Evolutionary conservation across 106 monocot species (phyloP).

Genomic region (Phalaenopsis equestris): DNA sequence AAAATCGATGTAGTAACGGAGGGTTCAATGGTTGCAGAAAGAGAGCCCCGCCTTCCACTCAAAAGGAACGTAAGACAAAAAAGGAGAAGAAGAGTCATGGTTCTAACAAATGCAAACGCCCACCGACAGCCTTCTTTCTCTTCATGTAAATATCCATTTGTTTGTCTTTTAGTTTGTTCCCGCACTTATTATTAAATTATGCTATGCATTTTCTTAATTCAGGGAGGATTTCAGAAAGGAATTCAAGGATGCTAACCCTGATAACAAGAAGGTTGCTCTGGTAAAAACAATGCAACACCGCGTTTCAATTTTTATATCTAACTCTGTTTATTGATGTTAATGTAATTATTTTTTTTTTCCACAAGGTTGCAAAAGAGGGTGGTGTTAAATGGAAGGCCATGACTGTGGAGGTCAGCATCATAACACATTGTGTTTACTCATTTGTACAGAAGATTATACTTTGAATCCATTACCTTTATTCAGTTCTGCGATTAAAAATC

Average conservation of each 20-base stretch:
- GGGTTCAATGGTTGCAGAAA: conserved; percentile 27
- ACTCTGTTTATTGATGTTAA: neutral
- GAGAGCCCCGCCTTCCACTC: conserved; percentile 23
- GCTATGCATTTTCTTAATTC: neutral
- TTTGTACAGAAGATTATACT: neutral
- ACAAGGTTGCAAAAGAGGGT: conserved; percentile 69
- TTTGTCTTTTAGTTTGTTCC: neutral
- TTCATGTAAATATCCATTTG: conserved; percentile 40
- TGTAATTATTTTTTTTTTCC: neutral
- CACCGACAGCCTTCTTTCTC: conserved; percentile 77
- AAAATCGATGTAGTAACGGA: neutral
- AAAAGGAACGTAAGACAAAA: conserved; percentile 34
- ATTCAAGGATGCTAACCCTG: conserved; percentile 59
- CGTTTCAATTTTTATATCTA: neutral
- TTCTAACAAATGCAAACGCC: conserved; percentile 63
- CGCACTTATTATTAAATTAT: neutral
- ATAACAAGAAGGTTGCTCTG: conserved; percentile 48
- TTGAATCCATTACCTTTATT: neutral
- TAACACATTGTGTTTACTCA: neutral
- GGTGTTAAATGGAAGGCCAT: conserved; percentile 87
- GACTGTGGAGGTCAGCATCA: conserved; percentile 55
- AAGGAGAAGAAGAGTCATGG: conserved; percentile 45
- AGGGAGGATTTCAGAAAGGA: conserved; percentile 81
- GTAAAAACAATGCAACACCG: neutral
- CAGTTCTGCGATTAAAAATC: neutral